phyloP scores from a whole-genome alignment of 2,329 filamentous ascomycete species.

The Immersiporthe knoxdaviesiana region DNA sequence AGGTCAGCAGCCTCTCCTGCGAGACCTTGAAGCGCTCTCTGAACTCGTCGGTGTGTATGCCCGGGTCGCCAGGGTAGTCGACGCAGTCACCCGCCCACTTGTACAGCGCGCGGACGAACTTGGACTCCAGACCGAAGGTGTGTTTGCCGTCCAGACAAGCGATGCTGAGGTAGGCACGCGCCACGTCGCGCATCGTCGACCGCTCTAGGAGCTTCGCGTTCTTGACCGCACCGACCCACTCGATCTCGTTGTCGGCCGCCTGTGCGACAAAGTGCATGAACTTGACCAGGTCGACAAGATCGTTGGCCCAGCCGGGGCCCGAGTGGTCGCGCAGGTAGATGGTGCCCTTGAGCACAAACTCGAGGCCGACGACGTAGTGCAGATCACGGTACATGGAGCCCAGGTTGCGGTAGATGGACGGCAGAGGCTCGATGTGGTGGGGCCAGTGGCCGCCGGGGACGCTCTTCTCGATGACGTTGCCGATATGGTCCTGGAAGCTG shows the following conservation, averaged over 20 bases:
- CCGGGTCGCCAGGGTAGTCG: slow-evolving; percentile 19
- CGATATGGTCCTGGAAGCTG: slow-evolving; percentile 30
- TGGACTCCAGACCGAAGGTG: slow-evolving; percentile 33
- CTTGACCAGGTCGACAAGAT: slow-evolving; percentile 33
- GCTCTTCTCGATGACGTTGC: slow-evolving; percentile 27
- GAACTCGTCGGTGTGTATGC: slow-evolving; percentile 32
- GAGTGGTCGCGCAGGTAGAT: slow-evolving; percentile 30
- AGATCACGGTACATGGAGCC: slow-evolving; percentile 33
- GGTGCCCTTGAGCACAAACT: slow-evolving; percentile 35
- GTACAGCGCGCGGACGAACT: slow-evolving; percentile 32
- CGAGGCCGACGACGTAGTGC: slow-evolving; percentile 32
- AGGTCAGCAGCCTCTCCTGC: slow-evolving; percentile 35
- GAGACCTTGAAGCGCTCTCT: slow-evolving; percentile 31
- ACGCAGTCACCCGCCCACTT: slow-evolving; percentile 30
- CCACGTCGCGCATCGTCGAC: slow-evolving; percentile 31
- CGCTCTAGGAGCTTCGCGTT: slow-evolving; percentile 26
- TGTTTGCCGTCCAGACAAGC: slow-evolving; percentile 28
- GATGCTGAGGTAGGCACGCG: slow-evolving; percentile 34
- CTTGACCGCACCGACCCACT: slow-evolving; percentile 22
- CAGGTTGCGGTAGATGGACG: slow-evolving; percentile 32
- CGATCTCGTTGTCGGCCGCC: slow-evolving; percentile 25
- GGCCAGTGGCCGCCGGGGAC: slow-evolving; percentile 35
- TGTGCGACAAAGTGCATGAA: slow-evolving; percentile 29
- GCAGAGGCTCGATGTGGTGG: slow-evolving; percentile 37
- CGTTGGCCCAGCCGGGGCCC: slow-evolving; percentile 35